phyloP scores from a whole-genome alignment of 2,329 filamentous ascomycete genomes.

The Fusarium euwallaceae region DNA sequence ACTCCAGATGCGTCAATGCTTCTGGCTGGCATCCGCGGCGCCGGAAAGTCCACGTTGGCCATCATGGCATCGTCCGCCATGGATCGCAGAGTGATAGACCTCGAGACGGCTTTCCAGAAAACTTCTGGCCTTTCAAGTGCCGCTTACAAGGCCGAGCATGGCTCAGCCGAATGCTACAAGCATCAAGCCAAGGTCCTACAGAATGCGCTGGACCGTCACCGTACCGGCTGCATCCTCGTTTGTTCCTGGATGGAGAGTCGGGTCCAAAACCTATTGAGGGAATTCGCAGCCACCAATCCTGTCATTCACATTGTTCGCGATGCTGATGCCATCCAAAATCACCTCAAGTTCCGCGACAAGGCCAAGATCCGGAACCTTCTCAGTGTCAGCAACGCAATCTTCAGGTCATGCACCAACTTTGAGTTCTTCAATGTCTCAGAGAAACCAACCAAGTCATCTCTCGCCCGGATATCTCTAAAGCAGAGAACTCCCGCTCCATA shows the following conservation, averaged over 20 bases:
- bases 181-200: constrained; percentile 74
- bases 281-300: constrained; percentile 74
- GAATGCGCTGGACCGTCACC: constrained; percentile 69
- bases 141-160: constrained; percentile 73
- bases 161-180: constrained; percentile 71
- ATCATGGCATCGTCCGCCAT: constrained; percentile 81
- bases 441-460: constrained; percentile 49
- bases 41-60: constrained; percentile 81
- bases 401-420: constrained; percentile 77
- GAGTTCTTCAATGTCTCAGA: constrained; percentile 84
- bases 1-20: constrained; percentile 76
- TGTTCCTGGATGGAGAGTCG: constrained; percentile 78
- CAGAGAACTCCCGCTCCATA: constrained; percentile 66
- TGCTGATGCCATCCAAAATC: constrained; percentile 71
- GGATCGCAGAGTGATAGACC: constrained; percentile 76
- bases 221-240: constrained; percentile 75
- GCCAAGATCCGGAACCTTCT: constrained; percentile 71
- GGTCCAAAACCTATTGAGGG: constrained; percentile 70
- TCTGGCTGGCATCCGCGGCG: constrained; percentile 78
- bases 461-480: constrained; percentile 44
- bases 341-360: constrained; percentile 69
- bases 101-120: constrained; percentile 76
- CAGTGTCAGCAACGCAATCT: constrained; percentile 67
- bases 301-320: constrained; percentile 80
- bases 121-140: constrained; percentile 72